Base-by-base conservation (phyloP, 2,329 filamentous ascomycete genomes). In the Zymoseptoria ardabiliae region DNA sequence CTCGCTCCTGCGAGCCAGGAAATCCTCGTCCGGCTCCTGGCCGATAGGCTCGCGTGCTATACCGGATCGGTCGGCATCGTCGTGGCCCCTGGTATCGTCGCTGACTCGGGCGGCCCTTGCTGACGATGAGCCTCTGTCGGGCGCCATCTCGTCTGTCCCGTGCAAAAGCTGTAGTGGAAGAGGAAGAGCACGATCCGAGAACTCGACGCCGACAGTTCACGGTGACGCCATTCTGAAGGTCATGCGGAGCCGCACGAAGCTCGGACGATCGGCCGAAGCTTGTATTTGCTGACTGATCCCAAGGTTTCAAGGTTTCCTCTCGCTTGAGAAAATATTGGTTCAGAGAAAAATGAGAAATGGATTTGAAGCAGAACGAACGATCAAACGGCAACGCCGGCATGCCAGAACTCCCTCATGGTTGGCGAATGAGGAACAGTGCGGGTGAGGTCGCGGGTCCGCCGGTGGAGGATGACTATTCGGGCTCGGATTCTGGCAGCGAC, bases 81-180 rank as follows among this genome's bases (percentile, higher is more conserved):
- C 50, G 35, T 41, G 53, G 10, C 59, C 57, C 3, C n/a, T 52
- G 19, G 58, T 57, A 2, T 54, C 56, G 22, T 59, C 54, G 50
- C 54, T 22, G 9, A 25, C 20, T 13, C 57, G 56, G 10, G 54
- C 50, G 13, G n/a, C 30, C 19, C 53, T 56, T 7, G 52, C 50
- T 17, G 25, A 53, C 35, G 55, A 30, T 20, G 59, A 60, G 50
- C 72, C 71, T 68, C 72, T 67, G 60, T 73, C 71, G 28, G 71
- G 72, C 53, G 72, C 72, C 72, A 74, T 74, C 51, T 53, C 8
- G 4, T 21, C 22, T 3, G 11, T 28, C 28, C 51, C n/a, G 13
- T 25, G 25, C 20, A 23, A 17, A 28, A 7, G 22, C n/a, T 23
- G 51, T 19, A 5, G 51, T 53, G 50, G 50, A 13, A n/a, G 22